Conservation (phyloP, 2,329 filamentous ascomycete species). For the Aaosphaeria arxii region DNA sequence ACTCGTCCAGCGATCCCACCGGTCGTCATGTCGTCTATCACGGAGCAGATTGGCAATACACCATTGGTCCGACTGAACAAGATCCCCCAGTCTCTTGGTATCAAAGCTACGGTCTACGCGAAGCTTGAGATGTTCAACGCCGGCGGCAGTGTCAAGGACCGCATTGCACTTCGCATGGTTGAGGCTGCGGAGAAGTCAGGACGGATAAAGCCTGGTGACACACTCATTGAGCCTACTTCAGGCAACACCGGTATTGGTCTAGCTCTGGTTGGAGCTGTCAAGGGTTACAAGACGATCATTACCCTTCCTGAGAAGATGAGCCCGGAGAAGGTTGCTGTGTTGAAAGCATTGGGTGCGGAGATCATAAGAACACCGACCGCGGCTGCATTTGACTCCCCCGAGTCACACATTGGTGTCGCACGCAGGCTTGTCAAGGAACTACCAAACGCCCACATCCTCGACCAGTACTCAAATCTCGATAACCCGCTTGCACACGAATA, state of each 20-base stretch:
- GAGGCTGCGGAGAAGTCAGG: conserved; percentile 90
- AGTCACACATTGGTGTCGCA: conserved; percentile 96
- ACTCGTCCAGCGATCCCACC: conserved; percentile 53
- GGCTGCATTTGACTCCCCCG: conserved; percentile 89
- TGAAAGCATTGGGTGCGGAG: conserved; percentile 89
- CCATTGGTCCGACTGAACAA: conserved; percentile 93
- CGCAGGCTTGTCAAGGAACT: conserved; percentile 89
- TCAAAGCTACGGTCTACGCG: conserved; percentile 84
- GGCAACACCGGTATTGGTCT: conserved; percentile 98
- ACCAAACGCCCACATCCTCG: conserved; percentile 93
- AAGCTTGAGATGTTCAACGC: conserved; percentile 95
- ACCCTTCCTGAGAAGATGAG: conserved; percentile 99
- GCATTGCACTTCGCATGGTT: conserved; percentile 95
- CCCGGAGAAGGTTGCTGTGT: conserved; percentile 92
- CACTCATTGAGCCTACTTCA: conserved; percentile 94
- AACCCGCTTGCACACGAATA: conserved; percentile 93
- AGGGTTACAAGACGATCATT: conserved; percentile 98
- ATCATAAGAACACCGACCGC: conserved; percentile 97
- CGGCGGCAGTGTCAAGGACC: conserved; percentile 89
- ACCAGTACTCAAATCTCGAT: conserved; percentile 89
- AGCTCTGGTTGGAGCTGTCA: conserved; percentile 89
- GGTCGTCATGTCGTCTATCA: conserved; percentile 63
- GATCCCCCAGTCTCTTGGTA: conserved; percentile 84
- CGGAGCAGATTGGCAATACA: conserved; percentile 90
- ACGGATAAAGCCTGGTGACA: conserved; percentile 95